These are phyloP conservation scores for Dioscorea cayenensis DNA, from an alignment of 116 monocot genomes.

Conservation along the genomic window DNA sequence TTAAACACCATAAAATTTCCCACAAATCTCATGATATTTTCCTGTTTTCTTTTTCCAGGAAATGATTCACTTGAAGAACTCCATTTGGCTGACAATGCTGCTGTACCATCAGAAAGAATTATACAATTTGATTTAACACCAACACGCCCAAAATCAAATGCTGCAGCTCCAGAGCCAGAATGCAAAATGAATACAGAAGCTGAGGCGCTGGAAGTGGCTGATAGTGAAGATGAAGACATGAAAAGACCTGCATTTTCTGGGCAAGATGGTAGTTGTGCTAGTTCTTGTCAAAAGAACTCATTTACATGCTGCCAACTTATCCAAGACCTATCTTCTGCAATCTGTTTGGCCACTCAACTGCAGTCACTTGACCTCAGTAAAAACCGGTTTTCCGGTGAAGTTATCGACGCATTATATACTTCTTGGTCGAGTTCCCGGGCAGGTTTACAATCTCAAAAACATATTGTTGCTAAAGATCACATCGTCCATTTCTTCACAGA, in stretches of 20 bases:
- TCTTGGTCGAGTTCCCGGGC: conserved; percentile 41
- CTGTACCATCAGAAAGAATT: conserved; percentile 28
- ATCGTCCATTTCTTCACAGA: conserved; percentile 56
- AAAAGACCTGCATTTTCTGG: conserved; percentile 10
- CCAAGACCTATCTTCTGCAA: conserved; percentile 36
- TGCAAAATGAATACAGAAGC: conserved; percentile 8
- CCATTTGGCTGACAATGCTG: conserved; percentile 51
- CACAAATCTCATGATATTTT: not conserved
- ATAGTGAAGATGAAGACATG: conserved; percentile 62
- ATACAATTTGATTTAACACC: conserved; percentile 11
- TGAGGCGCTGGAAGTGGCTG: conserved; percentile 51
- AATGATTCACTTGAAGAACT: conserved; percentile 80
- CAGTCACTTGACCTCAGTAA: conserved; percentile 67
- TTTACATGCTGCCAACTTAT: conserved; percentile 18
- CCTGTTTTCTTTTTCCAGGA: conserved; percentile 23
- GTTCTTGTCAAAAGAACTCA: conserved; percentile 20
- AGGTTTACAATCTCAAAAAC: conserved; percentile 27
- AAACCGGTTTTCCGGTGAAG: conserved; percentile 42
- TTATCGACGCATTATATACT: conserved; percentile 30
- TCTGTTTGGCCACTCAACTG: conserved; percentile 37
- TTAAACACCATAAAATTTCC: not conserved
- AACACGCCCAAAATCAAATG: not conserved
- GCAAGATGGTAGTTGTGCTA: conserved; percentile 25
- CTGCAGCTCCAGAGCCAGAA: not conserved
- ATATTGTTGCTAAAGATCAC: conserved; percentile 25